Evolutionary conservation across 2,329 filamentous ascomycete genomes (phyloP), one percentile per base, ranked within the genome.

Genomic region (Trichoderma guizhouense): DNA sequence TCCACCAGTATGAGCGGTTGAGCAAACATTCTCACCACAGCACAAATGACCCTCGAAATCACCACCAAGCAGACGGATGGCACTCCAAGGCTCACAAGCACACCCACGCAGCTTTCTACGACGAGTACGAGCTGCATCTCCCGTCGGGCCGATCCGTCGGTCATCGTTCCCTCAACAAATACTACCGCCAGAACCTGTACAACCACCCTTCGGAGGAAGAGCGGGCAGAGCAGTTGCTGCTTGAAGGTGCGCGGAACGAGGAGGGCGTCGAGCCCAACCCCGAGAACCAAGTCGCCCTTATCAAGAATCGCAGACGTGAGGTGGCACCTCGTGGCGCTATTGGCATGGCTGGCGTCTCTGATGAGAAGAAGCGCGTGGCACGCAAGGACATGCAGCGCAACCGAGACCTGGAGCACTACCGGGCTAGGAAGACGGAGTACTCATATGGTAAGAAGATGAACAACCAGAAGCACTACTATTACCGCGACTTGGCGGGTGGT

Each of bases 41-140:
- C 12, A 90, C 90, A 75, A 84, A 87, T 32, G 92, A 94, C 78
- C 87, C 91, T 30, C 88, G 92, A 28, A 87, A 90, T 24, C 93
- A 95, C 79, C 92, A 90, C 74, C 91, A 92, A 76, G 89, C 86
- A 65, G 91, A 95, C 78, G 92, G 93, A 68, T 95, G 89, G 85
- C 92, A 97, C 80, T 95, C 92, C 3, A 93, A 94, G 79, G 92
- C 92, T 2, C 92, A 97, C 82, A 92, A 93, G 75, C 81, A 91
- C 75, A 81, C 88, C 5, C 88, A 92, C 74, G 91, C 93, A 47
- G 93, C 93, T 26, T 97, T 97, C 81, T 91, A 97, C 78, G 93
- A 97, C 76, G 96, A 99, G 58, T 95, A 93, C 78, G 96, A 98
- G 81, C 88, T 99, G 68, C 94, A 99, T 79, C 89, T 99, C 14